phyloP scores from a whole-genome alignment of 768 basidiomycete species.

The Symmetrospora coprosmae region DNA sequence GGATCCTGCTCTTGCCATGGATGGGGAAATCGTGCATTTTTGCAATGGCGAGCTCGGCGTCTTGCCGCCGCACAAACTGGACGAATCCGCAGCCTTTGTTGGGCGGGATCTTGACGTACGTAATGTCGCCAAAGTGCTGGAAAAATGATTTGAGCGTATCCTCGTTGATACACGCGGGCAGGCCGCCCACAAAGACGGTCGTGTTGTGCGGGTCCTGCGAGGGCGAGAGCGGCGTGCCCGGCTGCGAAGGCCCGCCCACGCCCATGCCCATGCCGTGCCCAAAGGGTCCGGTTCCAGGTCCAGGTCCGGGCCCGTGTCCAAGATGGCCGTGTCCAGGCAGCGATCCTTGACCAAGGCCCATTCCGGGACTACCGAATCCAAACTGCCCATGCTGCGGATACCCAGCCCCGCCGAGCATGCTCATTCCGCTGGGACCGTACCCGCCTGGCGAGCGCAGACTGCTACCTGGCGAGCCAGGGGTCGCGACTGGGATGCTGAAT shows the following conservation, averaged over 20 bases:
- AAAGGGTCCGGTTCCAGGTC: no score
- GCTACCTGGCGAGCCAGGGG: not conserved
- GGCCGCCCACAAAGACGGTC: constrained; percentile 79
- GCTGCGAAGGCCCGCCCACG: no score
- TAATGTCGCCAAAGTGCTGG: constrained; percentile 34
- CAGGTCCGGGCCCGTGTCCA: no score
- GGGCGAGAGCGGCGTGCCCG: constrained; percentile 26
- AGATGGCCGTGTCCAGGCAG: no score
- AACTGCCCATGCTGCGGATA: no score
- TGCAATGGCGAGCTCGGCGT: constrained; percentile 72
- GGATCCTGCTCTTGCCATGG: constrained; percentile 66
- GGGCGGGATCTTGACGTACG: constrained; percentile 79
- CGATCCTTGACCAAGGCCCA: no score
- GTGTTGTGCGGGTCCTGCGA: constrained; percentile 74
- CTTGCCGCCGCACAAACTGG: constrained; percentile 78
- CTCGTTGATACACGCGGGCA: constrained; percentile 76
- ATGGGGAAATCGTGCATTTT: constrained; percentile 95
- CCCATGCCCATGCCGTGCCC: no score
- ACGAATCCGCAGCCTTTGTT: constrained; percentile 94
- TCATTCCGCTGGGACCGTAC: no score
- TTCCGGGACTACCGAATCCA: no score
- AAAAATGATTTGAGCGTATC: constrained; percentile 54
- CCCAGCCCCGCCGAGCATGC: no score
- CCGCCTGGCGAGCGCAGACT: no score
- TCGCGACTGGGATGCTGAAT: constrained; percentile 15